A percentile compares a stretch with the other conserved stretches of the same genome.
These are phyloP conservation scores for Solanum aculeatissimum DNA, from an alignment of 305 asterid species.

Conservation along the genomic window DNA sequence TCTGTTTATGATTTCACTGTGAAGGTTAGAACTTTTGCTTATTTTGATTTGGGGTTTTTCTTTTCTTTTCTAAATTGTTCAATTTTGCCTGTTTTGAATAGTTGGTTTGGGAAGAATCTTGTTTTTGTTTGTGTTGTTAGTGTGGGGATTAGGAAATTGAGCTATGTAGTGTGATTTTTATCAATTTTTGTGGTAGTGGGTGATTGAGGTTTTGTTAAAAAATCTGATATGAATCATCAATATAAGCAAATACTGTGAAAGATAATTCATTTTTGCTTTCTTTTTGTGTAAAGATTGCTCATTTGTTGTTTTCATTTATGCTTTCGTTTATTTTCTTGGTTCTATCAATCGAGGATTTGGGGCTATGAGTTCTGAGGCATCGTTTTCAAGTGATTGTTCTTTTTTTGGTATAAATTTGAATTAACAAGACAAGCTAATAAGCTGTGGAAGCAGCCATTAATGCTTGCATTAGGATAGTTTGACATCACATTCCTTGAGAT, in stretches of 20 bases:
- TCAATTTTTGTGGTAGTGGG: neutral
- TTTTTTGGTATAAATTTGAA: neutral
- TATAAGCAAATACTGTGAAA: neutral
- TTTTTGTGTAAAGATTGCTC: neutral
- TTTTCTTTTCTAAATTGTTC: neutral
- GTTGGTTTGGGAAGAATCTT: neutral
- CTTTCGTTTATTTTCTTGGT: neutral
- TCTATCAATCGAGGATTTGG: neutral
- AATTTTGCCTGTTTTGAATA: neutral
- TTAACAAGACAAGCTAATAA: neutral
- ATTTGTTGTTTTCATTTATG: neutral
- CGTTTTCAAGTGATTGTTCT: neutral
- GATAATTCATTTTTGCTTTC: neutral
- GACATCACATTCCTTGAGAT: no score
- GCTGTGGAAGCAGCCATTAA: no score
- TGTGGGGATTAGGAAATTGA: neutral
- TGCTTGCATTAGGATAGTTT: no score
- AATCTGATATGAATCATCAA: neutral
- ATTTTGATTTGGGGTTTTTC: neutral
- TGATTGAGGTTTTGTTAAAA: no score
- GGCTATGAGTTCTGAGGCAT: neutral
- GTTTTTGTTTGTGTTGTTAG: neutral
- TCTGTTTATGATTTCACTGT: conserved; percentile 63
- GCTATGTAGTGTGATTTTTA: neutral
- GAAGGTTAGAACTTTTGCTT: conserved; percentile 20